A percentile compares a stretch with the other conserved stretches of the same genome.
These are phyloP conservation scores for Spatholobus suberectus DNA, from an alignment of 306 rosid species.

Conservation along the genomic window DNA sequence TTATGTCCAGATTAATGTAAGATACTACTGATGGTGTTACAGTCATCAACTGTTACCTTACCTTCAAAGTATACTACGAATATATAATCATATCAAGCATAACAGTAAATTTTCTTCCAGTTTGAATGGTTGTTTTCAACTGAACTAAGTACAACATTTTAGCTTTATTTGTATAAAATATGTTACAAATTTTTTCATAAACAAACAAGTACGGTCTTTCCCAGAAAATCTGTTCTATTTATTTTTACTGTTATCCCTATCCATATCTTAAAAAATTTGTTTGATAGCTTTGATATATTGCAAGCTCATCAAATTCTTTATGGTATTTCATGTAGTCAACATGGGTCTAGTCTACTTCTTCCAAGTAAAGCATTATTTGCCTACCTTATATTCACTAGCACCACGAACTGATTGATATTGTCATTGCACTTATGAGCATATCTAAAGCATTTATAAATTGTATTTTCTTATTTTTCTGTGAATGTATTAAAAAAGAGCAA, in stretches of 20 bases:
- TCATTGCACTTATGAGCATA: conserved; percentile 23
- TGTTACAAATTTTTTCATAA: not conserved
- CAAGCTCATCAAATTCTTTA: conserved; percentile 10
- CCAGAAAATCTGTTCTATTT: not conserved
- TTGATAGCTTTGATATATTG: not conserved
- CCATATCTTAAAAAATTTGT: not conserved
- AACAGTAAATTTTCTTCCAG: not conserved
- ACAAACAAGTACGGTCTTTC: not conserved
- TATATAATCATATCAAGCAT: not conserved
- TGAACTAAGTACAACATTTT: not conserved
- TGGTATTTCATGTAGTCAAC: not conserved
- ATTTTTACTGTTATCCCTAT: not conserved
- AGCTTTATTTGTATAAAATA: not conserved
- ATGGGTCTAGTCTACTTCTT: conserved; percentile 1
- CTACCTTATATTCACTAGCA: conserved; percentile 1
- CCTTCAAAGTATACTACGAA: not conserved
- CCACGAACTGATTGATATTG: not conserved
- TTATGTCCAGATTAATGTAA: not conserved
- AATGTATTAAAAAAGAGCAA: not conserved
- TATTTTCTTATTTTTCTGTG: conserved; percentile 17
- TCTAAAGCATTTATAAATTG: conserved; percentile 13
- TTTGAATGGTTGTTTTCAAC: not conserved
- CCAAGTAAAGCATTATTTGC: conserved; percentile 3
- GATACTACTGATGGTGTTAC: not conserved
- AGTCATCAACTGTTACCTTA: not conserved